Base-by-base conservation (phyloP, 2,329 filamentous ascomycete species). In the Septoria linicola region DNA sequence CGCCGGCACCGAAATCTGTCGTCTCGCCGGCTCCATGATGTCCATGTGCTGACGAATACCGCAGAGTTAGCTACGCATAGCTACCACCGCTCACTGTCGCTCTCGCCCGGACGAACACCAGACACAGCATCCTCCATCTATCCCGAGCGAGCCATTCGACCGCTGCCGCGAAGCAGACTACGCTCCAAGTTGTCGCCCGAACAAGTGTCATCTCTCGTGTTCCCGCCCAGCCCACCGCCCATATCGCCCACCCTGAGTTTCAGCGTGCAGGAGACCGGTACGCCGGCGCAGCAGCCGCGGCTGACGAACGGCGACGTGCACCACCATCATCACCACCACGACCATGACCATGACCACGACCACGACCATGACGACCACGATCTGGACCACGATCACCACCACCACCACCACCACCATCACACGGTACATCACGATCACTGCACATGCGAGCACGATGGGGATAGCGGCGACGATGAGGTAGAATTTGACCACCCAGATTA, bases 131-230 rank as follows among this genome's bases (percentile, higher is more conserved):
- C 89, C 54, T 83, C 87, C 53, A 78, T 89, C 65, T 95, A 88
- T 68, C 89, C 89, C 60, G 88, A 95, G 68, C 85, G 93, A 71
- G 87, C 92, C 55, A 99, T 99, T 68, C 86, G 90, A 67, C 93
- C 93, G 50, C 76, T 99, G 54, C 93, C 93, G 36, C 93, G 88
- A 73, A 87, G 90, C 65, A 86, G 88, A 59, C 80, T 99, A 48
- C 88, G 91, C 63, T 90, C 93, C 68, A 84, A 89, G 50, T 78
- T 99, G 45, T 91, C 92, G 25, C 85, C 88, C 54, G 89, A 95
- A 69, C 84, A 88, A 63, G 89, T 88, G 50, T 85, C 87, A 46
- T 82, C 85, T 23, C 93, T 96, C 63, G 79, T 85, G 61, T 96
- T 89, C 63, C 91, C 92, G 7, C 83, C 88, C 3, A 80, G 84